Evolutionary conservation across 2,329 filamentous ascomycete species (phyloP), one percentile per base, ranked within the genome.

Genomic region (Reticulascus tulasneorum): DNA sequence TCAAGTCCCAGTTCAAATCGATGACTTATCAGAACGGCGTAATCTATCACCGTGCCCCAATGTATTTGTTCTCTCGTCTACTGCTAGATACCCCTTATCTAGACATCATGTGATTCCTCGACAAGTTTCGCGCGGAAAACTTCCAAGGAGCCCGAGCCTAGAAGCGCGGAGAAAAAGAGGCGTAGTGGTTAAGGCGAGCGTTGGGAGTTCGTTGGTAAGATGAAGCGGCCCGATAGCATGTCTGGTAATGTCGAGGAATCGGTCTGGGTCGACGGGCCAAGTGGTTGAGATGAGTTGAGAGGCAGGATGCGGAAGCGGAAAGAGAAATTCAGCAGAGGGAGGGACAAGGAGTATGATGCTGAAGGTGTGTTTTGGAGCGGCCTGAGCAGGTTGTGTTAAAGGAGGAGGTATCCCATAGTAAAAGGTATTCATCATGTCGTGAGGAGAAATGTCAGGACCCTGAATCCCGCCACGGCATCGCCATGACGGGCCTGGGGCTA

Each of bases 11-110:
- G n/a, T n/a, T n/a, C n/a, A n/a, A n/a, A n/a, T n/a, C n/a, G n/a
- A n/a, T n/a, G n/a, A n/a, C n/a, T n/a, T n/a, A n/a, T n/a, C n/a
- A n/a, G n/a, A n/a, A n/a, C n/a, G n/a, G n/a, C n/a, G n/a, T n/a
- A n/a, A n/a, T n/a, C n/a, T n/a, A n/a, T n/a, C n/a, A n/a, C n/a
- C n/a, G n/a, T 18, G 33, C 33, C 29, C 33, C 20, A 25, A 35
- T 42, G 44, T 43, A 43, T 37, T 33, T 41, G 46, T 45, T 51
- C 41, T 42, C 44, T 42, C 38, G 40, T 49, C 43, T 46, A 44
- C 33, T 47, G 43, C 49, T 51, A 53, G 46, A 47, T 50, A 48
- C 35, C 39, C 34, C 48, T 44, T 38, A 47, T 47, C 47, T 49
- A 49, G 44, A 45, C 48, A 45, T 45, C 33, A 38, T 18, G 16